A percentile compares a stretch with the other conserved stretches of the same genome.
These are phyloP conservation scores for Microbotryum saponariae DNA, from an alignment of 1,284 basidiomycete genomes.

Conservation along the genomic window DNA sequence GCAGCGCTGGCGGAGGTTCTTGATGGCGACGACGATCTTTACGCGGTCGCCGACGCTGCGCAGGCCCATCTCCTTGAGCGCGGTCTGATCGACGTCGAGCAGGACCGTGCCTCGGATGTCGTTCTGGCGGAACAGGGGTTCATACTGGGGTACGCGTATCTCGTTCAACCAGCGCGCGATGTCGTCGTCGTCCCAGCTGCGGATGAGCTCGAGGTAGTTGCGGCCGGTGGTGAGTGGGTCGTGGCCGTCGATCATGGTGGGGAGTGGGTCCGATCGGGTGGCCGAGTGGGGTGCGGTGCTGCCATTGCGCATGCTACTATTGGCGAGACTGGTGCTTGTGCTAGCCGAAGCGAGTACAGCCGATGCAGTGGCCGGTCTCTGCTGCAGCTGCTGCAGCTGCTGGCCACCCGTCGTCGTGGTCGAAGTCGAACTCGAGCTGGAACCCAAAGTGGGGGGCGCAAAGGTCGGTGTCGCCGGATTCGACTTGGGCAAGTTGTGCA, in stretches of 20 bases:
- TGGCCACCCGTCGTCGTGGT: no score
- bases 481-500: no score
- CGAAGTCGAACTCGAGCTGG: no score
- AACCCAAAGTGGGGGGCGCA: no score
- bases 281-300: no score
- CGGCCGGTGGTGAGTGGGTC: neutral
- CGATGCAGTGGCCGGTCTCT: no score
- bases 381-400: no score
- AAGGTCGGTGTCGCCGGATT: no score
- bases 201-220: constrained; percentile 22
- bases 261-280: no score
- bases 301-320: no score
- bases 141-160: constrained; percentile 56
- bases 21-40: constrained; percentile 74
- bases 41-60: constrained; percentile 77
- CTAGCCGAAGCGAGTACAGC: no score
- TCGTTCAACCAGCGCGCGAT: constrained; percentile 34
- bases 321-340: no score
- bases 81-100: constrained; percentile 75
- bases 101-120: constrained; percentile 83
- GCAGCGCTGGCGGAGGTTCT: constrained; percentile 54
- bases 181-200: constrained; percentile 31
- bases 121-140: constrained; percentile 63
- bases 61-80: constrained; percentile 80
- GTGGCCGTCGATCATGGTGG: neutral